Evolutionary conservation across 2,329 filamentous ascomycete species (phyloP), one percentile per base, ranked within the genome.

Genomic region (Colletotrichum sublineola): DNA sequence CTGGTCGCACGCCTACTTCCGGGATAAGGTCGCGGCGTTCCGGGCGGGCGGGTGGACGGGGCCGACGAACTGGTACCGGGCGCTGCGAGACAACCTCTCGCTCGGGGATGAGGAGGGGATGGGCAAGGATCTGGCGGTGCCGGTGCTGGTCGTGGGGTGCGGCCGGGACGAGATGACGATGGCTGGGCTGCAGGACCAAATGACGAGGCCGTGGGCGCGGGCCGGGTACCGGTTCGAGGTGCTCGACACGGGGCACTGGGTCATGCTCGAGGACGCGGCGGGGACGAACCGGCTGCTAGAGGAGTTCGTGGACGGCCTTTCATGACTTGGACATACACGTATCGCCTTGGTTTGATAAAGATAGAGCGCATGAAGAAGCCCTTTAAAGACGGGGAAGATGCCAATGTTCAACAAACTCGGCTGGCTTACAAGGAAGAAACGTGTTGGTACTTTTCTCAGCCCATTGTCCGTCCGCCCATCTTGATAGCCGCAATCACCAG

Each of bases 181-280:
- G 3, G 44, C 55, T 0, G 60, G 53, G 29, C 18, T 62, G 1
- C 70, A 73, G 66, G 66, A 73, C 36, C 60, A 66, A 46, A 46
- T 66, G 70, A 73, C 70, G 5, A 64, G 55, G 46, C 67, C 60
- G n/a, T 73, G 67, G 70, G 67, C 67, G 33, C 58, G 48, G 53
- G 61, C 38, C 0, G 60, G 55, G 15, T 73, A 70, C 33, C n/a
- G 56, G 6, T 70, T 70, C 33, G 67, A 73, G 48, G 52, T 69
- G 44, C 61, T 73, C 11, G 67, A 66, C 6, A 50, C 67, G n/a
- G 70, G 70, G 12, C 70, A 73, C 36, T 73, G 70, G 70, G 60
- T 62, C 18, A 70, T 73, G 70, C 53, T 61, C 8, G 70, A 73
- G 48, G 67, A 73, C 15, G 14, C 15, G 9, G 29, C 24, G 4